A percentile compares a stretch with the other conserved stretches of the same genome.
phyloP scores from a whole-genome alignment of 257 asterid genomes.

The Nicotiana undulata region DNA sequence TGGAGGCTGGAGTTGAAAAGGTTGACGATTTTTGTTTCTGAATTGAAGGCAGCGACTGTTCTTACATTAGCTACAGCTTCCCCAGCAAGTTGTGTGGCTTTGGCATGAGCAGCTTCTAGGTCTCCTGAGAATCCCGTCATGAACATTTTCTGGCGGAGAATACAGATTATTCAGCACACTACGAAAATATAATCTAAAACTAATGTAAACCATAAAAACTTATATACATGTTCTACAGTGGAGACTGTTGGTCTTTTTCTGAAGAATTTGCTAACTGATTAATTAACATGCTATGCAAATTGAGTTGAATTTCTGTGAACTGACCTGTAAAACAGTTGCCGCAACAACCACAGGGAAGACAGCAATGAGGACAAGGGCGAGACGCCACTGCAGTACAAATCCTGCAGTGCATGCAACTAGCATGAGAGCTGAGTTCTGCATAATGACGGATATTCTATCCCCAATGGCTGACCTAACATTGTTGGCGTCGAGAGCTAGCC shows the following conservation, averaged over 20 bases:
- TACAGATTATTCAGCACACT: not conserved
- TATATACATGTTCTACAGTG: not conserved
- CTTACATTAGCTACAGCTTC: slow-evolving; percentile 85
- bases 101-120: slow-evolving; percentile 81
- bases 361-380: slow-evolving; percentile 79
- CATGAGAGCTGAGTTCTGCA: slow-evolving; percentile 98
- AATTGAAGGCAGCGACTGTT: slow-evolving; percentile 87
- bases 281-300: not conserved
- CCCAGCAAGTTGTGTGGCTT: slow-evolving; percentile 91
- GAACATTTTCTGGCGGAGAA: slow-evolving; percentile 71
- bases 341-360: slow-evolving; percentile 91
- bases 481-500: slow-evolving; percentile 85
- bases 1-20: slow-evolving; percentile 59
- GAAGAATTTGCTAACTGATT: not conserved
- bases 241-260: not conserved
- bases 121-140: slow-evolving; percentile 95
- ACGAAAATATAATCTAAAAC: not conserved
- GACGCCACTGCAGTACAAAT: slow-evolving; percentile 89
- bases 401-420: slow-evolving; percentile 94
- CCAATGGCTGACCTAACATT: slow-evolving; percentile 91
- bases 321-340: slow-evolving; percentile 83
- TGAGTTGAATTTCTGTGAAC: not conserved
- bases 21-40: slow-evolving; percentile 56
- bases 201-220: not conserved
- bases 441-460: slow-evolving; percentile 76